These are phyloP conservation scores for Alternaria brassicae DNA, from an alignment of 2,329 filamentous ascomycete genomes.

Conservation along the genomic window DNA sequence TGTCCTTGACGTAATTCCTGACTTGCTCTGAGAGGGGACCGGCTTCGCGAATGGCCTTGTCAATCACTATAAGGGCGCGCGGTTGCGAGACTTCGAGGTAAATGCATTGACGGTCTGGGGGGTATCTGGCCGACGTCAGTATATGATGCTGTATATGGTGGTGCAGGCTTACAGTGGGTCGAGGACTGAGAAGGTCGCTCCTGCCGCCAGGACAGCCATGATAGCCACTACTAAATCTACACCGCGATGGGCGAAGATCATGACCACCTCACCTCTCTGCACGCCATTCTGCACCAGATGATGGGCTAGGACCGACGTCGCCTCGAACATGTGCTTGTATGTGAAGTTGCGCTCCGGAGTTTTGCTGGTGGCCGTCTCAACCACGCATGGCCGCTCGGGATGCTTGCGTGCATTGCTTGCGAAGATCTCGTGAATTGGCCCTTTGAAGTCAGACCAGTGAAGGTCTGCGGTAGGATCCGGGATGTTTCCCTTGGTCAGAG, in stretches of 20 bases:
- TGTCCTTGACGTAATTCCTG: conserved; percentile 72
- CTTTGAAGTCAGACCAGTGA: conserved; percentile 70
- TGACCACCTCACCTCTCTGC: conserved; percentile 83
- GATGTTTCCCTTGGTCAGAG: conserved; percentile 41
- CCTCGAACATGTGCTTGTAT: conserved; percentile 86
- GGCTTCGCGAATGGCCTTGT: conserved; percentile 72
- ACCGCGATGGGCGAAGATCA: conserved; percentile 85
- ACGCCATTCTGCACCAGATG: conserved; percentile 77
- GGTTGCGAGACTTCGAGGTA: conserved; percentile 83
- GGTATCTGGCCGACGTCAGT: conserved; percentile 64
- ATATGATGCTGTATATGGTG: neutral
- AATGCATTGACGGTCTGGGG: conserved; percentile 79
- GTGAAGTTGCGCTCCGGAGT: conserved; percentile 73
- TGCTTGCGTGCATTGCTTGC: conserved; percentile 69
- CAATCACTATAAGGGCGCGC: conserved; percentile 74
- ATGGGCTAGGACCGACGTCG: conserved; percentile 80
- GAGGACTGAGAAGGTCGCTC: conserved; percentile 69
- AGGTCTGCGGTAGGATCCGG: conserved; percentile 73
- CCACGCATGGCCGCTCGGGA: conserved; percentile 72
- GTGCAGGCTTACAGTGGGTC: conserved; percentile 72
- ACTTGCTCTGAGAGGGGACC: conserved; percentile 68
- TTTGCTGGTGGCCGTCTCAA: conserved; percentile 65
- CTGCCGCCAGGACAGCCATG: conserved; percentile 73
- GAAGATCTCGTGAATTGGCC: conserved; percentile 76
- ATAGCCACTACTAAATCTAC: conserved; percentile 80